These are phyloP conservation scores for Quercus rubra DNA, from an alignment of 306 rosid species.

Conservation along the genomic window DNA sequence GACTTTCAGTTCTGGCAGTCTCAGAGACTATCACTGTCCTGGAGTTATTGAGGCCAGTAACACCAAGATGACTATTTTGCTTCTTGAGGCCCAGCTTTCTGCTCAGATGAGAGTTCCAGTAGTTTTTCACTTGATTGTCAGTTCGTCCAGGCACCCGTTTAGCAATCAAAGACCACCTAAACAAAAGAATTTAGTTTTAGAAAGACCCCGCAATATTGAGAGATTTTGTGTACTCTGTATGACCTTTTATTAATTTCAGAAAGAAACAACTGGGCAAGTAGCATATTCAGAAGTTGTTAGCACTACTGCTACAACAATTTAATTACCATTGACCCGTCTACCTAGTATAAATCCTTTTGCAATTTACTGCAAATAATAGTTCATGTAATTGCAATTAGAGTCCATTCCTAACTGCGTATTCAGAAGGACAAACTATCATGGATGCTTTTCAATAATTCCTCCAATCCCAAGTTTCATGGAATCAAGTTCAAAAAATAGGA, in stretches of 20 bases:
- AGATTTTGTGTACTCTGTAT: no score
- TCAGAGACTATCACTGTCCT: background rate
- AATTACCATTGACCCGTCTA: no score
- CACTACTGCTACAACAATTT: background rate
- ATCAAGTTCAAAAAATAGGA: no score
- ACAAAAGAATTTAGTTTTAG: background rate
- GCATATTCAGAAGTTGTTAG: background rate
- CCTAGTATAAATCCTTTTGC: no score
- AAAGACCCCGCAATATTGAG: no score
- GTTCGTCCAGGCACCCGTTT: background rate
- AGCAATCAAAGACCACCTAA: background rate
- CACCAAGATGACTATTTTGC: background rate
- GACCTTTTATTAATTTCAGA: no score
- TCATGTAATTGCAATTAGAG: no score
- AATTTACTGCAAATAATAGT: no score
- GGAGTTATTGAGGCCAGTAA: background rate
- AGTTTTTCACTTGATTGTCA: background rate
- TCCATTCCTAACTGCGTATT: background rate
- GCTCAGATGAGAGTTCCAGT: background rate
- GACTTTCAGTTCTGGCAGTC: background rate
- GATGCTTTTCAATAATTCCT: background rate
- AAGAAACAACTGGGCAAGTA: no score
- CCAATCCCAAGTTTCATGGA: no score
- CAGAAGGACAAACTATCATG: background rate
- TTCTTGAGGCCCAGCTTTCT: background rate